Percentiles rank a stretch among this genome's conserved stretches.
Conservation (phyloP, 1,139 yeast genomes). For the Arxiozyma bovina region DNA sequence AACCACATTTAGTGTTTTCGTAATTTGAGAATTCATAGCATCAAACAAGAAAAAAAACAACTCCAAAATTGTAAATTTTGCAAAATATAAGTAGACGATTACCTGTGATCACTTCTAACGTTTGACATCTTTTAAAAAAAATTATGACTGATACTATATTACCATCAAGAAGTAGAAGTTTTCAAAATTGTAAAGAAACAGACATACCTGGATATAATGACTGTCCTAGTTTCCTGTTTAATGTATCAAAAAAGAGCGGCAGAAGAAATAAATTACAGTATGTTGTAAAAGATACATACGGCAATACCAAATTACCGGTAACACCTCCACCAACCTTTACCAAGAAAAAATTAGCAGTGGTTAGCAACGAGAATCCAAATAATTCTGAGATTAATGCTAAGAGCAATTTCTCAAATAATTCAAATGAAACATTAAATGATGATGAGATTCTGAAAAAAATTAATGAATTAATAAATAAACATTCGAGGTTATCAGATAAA, state of each 20-base stretch:
- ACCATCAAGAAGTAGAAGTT: slow-evolving; percentile 12
- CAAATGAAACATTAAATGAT: neutral
- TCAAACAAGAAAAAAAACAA: too few species aligned
- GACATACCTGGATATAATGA: slow-evolving; percentile 32
- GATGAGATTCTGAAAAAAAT: slow-evolving; percentile 16
- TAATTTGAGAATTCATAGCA: too few species aligned
- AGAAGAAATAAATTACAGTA: slow-evolving; percentile 3
- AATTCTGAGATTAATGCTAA: neutral
- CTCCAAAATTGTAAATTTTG: neutral
- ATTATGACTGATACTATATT: neutral
- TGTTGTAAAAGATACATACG: slow-evolving; percentile 16
- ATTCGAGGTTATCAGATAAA: slow-evolving; percentile 16
- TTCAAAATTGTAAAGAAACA: slow-evolving; percentile 30
- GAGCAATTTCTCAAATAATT: neutral
- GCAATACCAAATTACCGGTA: slow-evolving; percentile 15
- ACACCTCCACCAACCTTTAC: slow-evolving; percentile 16
- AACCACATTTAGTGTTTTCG: neutral
- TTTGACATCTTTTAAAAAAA: neutral
- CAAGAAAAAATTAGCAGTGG: neutral
- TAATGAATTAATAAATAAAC: slow-evolving; percentile 9
- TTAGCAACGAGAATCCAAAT: neutral
- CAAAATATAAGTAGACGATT: neutral
- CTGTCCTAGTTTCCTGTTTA: slow-evolving; percentile 29
- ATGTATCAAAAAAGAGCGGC: slow-evolving; percentile 11
- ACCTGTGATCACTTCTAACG: too few species aligned